Evolutionary conservation across 2,329 filamentous ascomycete genomes (phyloP).

Genomic region (Rachicladosporium sp.): DNA sequence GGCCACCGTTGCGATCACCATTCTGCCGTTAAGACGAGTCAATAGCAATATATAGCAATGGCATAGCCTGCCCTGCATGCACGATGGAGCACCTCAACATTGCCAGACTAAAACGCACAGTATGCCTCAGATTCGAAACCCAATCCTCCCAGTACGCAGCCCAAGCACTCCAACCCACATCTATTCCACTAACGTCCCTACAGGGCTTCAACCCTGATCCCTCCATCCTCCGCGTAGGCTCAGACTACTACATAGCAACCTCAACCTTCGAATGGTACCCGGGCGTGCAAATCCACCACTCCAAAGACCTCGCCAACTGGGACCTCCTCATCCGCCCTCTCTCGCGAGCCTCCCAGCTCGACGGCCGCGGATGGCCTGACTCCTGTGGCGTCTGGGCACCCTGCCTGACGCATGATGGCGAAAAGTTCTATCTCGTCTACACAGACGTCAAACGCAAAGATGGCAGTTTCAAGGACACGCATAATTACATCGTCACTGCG

Average conservation of each 20-base stretch:
- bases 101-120: too few species aligned
- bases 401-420: constrained; percentile 49
- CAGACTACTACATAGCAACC: constrained; percentile 47
- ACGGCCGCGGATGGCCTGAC: constrained; percentile 39
- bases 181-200: too few species aligned
- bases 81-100: too few species aligned
- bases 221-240: constrained; percentile 38
- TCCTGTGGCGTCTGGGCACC: constrained; percentile 40
- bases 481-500: constrained; percentile 48
- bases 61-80: too few species aligned
- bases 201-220: constrained; percentile 49
- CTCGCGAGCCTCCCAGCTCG: constrained; percentile 38
- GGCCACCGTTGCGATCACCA: too few species aligned
- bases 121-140: constrained; percentile 25
- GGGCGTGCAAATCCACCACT: constrained; percentile 48
- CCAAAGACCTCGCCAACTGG: constrained; percentile 42
- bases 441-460: constrained; percentile 57
- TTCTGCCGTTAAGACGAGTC: too few species aligned
- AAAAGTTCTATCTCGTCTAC: constrained; percentile 51
- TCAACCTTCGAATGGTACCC: constrained; percentile 53
- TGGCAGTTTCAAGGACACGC: constrained; percentile 51
- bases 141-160: constrained; percentile 35
- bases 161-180: too few species aligned
- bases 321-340: constrained; percentile 41
- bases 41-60: too few species aligned